phyloP scores from a whole-genome alignment of 495 filamentous ascomycete genomes.

The Aspergillus ellipticus region DNA sequence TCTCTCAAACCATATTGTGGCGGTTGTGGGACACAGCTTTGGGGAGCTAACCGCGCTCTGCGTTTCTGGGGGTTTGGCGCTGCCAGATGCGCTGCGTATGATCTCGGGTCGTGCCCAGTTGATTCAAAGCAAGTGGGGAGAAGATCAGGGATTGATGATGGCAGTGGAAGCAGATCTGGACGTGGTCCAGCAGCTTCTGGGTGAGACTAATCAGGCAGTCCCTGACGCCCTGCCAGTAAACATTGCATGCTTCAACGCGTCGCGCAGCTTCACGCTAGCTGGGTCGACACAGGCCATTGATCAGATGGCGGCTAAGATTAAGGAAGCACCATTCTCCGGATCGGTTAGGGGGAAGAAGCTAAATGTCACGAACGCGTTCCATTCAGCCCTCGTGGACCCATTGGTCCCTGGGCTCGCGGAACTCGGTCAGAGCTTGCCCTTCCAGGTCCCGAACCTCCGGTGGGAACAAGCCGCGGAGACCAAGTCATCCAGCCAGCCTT shows the following conservation, averaged over 20 bases:
- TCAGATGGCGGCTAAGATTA: conserved; percentile 15
- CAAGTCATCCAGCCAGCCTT: conserved; percentile 26
- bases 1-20: neutral
- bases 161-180: conserved; percentile 28
- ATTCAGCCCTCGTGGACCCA: conserved; percentile 42
- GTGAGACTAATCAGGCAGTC: neutral
- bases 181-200: neutral
- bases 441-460: conserved; percentile 28
- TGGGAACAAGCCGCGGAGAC: conserved; percentile 29
- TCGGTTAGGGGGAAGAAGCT: no score
- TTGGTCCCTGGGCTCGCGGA: conserved; percentile 26
- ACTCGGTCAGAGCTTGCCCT: conserved; percentile 19
- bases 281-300: conserved; percentile 37
- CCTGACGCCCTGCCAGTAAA: neutral
- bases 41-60: conserved; percentile 39
- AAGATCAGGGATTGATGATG: conserved; percentile 48
- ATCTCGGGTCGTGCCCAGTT: conserved; percentile 38
- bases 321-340: no score
- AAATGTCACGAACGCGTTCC: conserved; percentile 50
- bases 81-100: conserved; percentile 34
- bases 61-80: conserved; percentile 29
- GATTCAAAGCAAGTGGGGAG: conserved; percentile 42
- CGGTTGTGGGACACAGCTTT: conserved; percentile 49
- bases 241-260: conserved; percentile 47
- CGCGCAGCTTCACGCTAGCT: conserved; percentile 37